Evolutionary conservation across 169 alveolate genomes (phyloP).

Genomic region (Plasmodium knowlesi): DNA sequence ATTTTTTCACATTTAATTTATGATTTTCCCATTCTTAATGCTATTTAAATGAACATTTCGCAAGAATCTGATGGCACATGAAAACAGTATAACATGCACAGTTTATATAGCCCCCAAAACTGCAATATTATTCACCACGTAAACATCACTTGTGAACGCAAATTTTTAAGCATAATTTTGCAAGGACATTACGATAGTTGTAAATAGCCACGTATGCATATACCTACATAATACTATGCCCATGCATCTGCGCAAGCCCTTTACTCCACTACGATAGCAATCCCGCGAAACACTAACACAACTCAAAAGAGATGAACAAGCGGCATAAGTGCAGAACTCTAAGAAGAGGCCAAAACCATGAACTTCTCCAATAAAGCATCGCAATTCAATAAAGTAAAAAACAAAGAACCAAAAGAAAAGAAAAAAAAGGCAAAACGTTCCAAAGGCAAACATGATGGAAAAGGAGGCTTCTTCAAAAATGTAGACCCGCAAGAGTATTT

Average conservation of each 20-base stretch:
- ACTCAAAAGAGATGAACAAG: background rate
- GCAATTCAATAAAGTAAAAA: background rate
- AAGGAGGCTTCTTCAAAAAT: background rate
- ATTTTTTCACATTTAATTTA: background rate
- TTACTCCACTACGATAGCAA: background rate
- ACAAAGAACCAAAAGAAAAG: slow-evolving; percentile 13
- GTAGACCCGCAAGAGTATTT: slow-evolving; percentile 25
- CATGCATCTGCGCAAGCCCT: background rate
- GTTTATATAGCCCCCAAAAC: background rate
- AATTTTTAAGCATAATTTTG: background rate
- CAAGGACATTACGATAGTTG: background rate
- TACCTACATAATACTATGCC: background rate
- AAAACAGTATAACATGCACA: background rate
- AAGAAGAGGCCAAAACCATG: slow-evolving; percentile 35
- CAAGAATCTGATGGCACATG: background rate
- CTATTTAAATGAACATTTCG: background rate
- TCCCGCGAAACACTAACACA: background rate
- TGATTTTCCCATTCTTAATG: background rate
- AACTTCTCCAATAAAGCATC: slow-evolving; percentile 16
- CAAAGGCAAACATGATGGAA: background rate
- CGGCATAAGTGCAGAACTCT: background rate
- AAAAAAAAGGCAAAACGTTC: background rate
- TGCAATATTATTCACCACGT: background rate
- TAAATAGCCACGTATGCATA: background rate
- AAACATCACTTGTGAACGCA: background rate